Conservation (phyloP, 148 eudicot genomes). For the Dysphania ambrosioides region DNA sequence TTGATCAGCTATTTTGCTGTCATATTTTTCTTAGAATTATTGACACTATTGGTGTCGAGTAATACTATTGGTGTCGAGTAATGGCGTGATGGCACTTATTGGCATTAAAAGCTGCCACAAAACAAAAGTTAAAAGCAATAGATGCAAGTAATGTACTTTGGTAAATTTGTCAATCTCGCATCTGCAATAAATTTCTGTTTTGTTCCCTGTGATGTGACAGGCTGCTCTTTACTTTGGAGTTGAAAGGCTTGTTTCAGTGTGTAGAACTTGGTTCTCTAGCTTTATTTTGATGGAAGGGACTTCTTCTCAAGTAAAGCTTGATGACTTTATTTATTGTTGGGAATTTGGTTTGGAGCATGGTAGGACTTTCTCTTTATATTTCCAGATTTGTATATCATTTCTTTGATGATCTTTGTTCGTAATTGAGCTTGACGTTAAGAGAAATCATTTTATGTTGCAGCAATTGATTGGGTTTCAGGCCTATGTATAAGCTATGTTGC, state of each 20-base stretch:
- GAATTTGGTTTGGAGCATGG: slow-evolving; percentile 62
- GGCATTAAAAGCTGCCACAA: slow-evolving; percentile 1
- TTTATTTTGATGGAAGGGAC: slow-evolving; percentile 22
- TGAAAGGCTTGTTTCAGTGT: slow-evolving; percentile 54
- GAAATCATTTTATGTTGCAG: slow-evolving; percentile 57
- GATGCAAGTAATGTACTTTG: not conserved
- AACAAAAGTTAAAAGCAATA: not conserved
- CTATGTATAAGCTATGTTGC: slow-evolving; percentile 73
- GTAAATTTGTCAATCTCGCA: not conserved
- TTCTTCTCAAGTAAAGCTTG: slow-evolving; percentile 37
- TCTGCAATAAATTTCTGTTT: not conserved
- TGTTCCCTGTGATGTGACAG: slow-evolving; percentile 34
- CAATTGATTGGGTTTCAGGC: slow-evolving; percentile 51
- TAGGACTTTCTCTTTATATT: slow-evolving; percentile 25
- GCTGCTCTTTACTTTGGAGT: slow-evolving; percentile 83
- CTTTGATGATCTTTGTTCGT: slow-evolving; percentile 18
- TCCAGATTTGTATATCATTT: not conserved
- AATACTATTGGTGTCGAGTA: not conserved
- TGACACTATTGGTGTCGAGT: not conserved
- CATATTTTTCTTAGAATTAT: not conserved
- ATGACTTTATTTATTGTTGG: slow-evolving; percentile 52
- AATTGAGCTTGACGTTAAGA: slow-evolving; percentile 28
- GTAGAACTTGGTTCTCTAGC: slow-evolving; percentile 60
- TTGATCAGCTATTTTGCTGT: not conserved
- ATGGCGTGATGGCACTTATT: not conserved